Base-by-base conservation (phyloP, 768 basidiomycete species). In the Mycena polygramma region DNA sequence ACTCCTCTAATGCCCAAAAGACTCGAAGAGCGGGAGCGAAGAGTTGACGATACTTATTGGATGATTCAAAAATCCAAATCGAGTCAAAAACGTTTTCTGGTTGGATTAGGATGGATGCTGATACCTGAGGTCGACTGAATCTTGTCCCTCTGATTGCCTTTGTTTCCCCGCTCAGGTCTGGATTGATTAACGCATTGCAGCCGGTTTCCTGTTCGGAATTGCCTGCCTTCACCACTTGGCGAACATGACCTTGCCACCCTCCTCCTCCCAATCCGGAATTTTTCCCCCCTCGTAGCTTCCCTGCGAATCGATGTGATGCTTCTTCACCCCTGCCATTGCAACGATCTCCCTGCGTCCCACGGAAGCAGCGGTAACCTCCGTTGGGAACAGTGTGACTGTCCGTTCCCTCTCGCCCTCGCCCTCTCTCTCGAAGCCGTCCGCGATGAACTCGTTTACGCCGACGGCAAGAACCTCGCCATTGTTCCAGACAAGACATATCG, bases 191-290 rank as follows among this genome's bases (percentile, higher is more conserved):
- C n/a, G n/a, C n/a, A n/a, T n/a, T n/a, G n/a, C n/a, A n/a, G n/a
- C n/a, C n/a, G n/a, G n/a, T n/a, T n/a, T n/a, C n/a, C n/a, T n/a
- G n/a, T n/a, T n/a, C n/a, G n/a, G n/a, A n/a, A n/a, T n/a, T n/a
- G n/a, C n/a, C n/a, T n/a, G n/a, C n/a, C n/a, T n/a, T n/a, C n/a
- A 66, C 53, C 52, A 66, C 64, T 57, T 57, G 41, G 64, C 64
- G 37, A 55, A 57, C 64, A 66, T 55, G 14, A 66, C 64, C 43
- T 39, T 66, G 41, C 64, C 64, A 15, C 57, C 64, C 37, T 66
- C 64, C 64, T 66, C 64, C 54, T 57, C 45, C 64, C 64, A 66
- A 45, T 66, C 64, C n/a, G n/a, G n/a, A 17, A 55, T 45, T 45
- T 45, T 57, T 35, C 57, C 64, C 14, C 48, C 54, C 64, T 66